Conservation (phyloP, 495 filamentous ascomycete species). For the Penicillium salamii region DNA sequence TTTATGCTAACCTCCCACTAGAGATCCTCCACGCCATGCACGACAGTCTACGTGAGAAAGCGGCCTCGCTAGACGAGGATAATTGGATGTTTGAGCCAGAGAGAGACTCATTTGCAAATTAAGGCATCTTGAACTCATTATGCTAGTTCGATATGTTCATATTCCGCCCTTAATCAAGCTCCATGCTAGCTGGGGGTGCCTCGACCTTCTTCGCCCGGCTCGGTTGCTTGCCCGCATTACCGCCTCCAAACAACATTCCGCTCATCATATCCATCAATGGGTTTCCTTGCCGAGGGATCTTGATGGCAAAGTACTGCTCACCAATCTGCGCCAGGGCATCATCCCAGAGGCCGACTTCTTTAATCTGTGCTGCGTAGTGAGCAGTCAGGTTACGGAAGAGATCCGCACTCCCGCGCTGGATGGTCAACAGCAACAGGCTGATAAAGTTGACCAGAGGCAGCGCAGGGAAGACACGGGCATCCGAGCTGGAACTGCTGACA, state of each 20-base stretch:
- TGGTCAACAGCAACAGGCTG: conserved; percentile 73
- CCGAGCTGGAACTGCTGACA: conserved; percentile 70
- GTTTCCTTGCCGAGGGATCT: conserved; percentile 81
- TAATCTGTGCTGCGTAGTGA: conserved; percentile 76
- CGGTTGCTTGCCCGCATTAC: conserved; percentile 38
- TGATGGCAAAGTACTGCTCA: conserved; percentile 97
- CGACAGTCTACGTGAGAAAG: conserved; percentile 68
- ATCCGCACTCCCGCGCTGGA: conserved; percentile 76
- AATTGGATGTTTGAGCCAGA: conserved; percentile 91
- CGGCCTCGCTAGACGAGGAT: conserved; percentile 72
- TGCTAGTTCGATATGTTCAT: conserved; percentile 14
- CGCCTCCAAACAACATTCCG: conserved; percentile 78
- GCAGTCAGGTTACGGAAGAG: conserved; percentile 78
- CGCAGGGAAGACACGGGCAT: conserved; percentile 76
- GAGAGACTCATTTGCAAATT: conserved; percentile 35
- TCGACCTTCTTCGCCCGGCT: conserved; percentile 45
- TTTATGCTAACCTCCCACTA: conserved; percentile 20
- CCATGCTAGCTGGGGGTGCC: conserved; percentile 49
- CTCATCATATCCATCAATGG: conserved; percentile 98
- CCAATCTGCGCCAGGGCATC: conserved; percentile 82
- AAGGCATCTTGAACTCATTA: conserved; percentile 22
- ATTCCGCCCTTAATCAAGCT: conserved; percentile 47
- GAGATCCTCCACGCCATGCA: conserved; percentile 71
- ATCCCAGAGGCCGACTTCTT: conserved; percentile 74
- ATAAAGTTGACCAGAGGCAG: conserved; percentile 93